Evolutionary conservation across 169 alveolate genomes (phyloP), one percentile per base, ranked within the genome.

Genomic region (Eimeria praecox): DNA sequence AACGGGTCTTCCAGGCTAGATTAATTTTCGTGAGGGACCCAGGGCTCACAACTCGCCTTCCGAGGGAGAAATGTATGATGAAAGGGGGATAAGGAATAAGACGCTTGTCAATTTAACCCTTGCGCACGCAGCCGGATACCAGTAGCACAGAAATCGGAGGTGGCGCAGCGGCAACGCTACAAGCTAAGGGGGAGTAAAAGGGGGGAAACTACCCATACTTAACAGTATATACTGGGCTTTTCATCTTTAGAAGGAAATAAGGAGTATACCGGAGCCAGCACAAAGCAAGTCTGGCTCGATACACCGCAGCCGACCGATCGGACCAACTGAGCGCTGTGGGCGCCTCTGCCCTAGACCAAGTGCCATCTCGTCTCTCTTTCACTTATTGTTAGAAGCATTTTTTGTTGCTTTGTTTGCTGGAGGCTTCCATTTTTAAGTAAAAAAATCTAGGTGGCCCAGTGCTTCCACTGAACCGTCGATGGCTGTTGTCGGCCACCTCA

Each of bases 301-400:
- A 14, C 80, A 6, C 30, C 80, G 49, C 80, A 30, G 80, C 80
- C 80, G 49, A 69, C 80, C 80, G 80, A 49, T 69, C 80, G 18
- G 80, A 35, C 80, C 80, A 69, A 69, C 80, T 14, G 8, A 64
- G 75, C 75, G 0, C 8, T n/a, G 44, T n/a, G n/a, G n/a, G n/a
- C 49, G n/a, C 80, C 49, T 33, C n/a, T 35, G n/a, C 24, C 49
- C 2, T 30, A 2, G 5, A 64, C n/a, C 10, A 30, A 69, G n/a
- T 69, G 80, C 10, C 44, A 35, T 33, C 49, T 33, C 80, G 2
- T 69, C 80, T 69, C 44, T 24, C n/a, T 69, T 69, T 33, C 3
- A 18, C 16, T 64, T 30, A 9, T 8, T 8, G n/a, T 3, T 0
- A 24, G 33, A 69, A 9, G 18, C n/a, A n/a, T 35, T 14, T n/a